Percentiles rank a stretch among this genome's conserved stretches.
Conservation (phyloP, 805 yeast species). For the Metschnikowia picachoensis region DNA sequence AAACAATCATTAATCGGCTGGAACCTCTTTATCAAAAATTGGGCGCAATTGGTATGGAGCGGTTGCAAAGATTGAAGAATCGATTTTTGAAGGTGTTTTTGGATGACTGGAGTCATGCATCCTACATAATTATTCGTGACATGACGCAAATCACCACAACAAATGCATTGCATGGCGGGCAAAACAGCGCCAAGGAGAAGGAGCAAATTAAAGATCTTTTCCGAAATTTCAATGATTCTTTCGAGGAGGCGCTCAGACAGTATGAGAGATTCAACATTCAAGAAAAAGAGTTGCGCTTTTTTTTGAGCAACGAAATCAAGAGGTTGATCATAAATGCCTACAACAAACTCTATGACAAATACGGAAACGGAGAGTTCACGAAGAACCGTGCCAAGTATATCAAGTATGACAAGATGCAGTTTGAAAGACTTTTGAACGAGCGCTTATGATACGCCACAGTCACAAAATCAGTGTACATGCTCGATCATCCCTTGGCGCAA, state of each 20-base stretch:
- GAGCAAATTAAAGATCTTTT: conserved; percentile 83
- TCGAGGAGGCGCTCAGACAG: conserved; percentile 69
- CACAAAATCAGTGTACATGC: not conserved
- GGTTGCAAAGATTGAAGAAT: conserved; percentile 67
- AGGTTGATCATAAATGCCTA: conserved; percentile 77
- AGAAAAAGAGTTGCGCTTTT: conserved; percentile 61
- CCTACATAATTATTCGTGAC: conserved; percentile 68
- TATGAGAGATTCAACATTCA: conserved; percentile 64
- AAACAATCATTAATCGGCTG: conserved; percentile 62
- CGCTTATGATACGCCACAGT: conserved; percentile 2
- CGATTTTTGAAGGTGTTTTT: conserved; percentile 70
- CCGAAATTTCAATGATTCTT: conserved; percentile 72
- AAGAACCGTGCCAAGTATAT: conserved; percentile 69
- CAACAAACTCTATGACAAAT: conserved; percentile 77
- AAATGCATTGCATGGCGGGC: conserved; percentile 37
- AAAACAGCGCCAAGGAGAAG: conserved; percentile 60
- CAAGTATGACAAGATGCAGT: conserved; percentile 53
- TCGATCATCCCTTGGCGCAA: not conserved
- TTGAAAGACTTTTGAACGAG: conserved; percentile 30
- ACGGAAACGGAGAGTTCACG: conserved; percentile 63
- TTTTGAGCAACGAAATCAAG: conserved; percentile 67
- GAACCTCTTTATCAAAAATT: conserved; percentile 48
- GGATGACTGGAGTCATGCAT: conserved; percentile 75
- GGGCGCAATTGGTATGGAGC: conserved; percentile 54
- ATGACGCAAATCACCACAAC: conserved; percentile 64